Base-by-base conservation (phyloP, 1,139 yeast genomes). In the Blastobotrys petasosporus region DNA sequence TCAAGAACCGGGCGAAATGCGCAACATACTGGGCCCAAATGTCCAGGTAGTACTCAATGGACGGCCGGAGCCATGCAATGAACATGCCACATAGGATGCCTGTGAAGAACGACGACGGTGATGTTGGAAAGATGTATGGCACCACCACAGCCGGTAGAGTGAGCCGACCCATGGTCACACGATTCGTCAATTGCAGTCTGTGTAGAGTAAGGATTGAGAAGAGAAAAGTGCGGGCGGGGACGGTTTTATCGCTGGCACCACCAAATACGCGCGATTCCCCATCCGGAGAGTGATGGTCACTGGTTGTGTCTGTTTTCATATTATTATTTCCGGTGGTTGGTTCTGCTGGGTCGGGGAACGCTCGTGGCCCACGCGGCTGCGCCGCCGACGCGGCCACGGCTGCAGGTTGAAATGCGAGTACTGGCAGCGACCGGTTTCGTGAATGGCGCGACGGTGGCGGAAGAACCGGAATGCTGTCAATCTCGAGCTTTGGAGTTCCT, bases 71-170 rank as follows among this genome's bases (percentile, higher is more conserved):
- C 34, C 51, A 45, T 6, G 59, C 57, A 13, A 58, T 46, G 29
- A 54, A 29, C 32, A 56, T 45, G 11, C 61, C 62, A 6, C 51
- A 54, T 4, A 51, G 50, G 6, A 58, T 51, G 15, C 62, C 62
- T 8, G 60, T 49, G 25, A 53, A 49, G 45, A 58, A 58, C 10
- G 61, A 58, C 2, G 60, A 55, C 1, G 61, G 61, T n/a, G 56
- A 54, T 5, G 52, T 43, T 5, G 58, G 58, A 53, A 55, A 54
- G 35, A 54, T 52, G 41, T 51, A 54, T 8, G 58, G 58, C 12
- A 54, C 54, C 1, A 54, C 43, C 29, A 46, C 41, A 10, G 45
- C 38, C 3, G 54, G 50, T 13, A 53, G 38, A n/a, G 48, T 42
- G 6, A 42, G 15, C 29, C 45, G 41, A 10, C 46, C 46, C 46